Base-by-base conservation (phyloP, 108 stramenopile species). In the Epithemia pelagica region DNA sequence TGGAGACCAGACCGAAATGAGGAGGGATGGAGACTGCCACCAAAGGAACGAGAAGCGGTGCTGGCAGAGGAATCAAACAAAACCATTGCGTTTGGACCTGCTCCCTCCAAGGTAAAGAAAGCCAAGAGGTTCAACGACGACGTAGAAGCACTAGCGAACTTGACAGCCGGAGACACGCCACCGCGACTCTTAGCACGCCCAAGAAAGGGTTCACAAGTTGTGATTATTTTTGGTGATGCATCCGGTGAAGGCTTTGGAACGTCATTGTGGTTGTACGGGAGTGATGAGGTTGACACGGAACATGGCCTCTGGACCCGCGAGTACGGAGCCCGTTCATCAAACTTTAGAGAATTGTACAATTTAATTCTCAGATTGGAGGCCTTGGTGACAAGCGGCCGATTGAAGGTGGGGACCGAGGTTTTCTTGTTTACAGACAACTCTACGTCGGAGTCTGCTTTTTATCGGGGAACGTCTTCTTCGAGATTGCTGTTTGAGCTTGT, bases 351-450 rank as follows among this genome's bases (percentile, higher is more conserved):
- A 65, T 28, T 32, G 69, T 7, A 26, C 27, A 70, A 82, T 54
- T 61, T 65, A 21, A 64, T 65, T 21, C 66, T 68, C 0, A 52
- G 33, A 10, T n/a, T 68, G 1, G 67, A 72, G 62, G 30, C 27
- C 15, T 23, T 63, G 25, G 62, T 2, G 51, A 33, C 30, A 2
- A 52, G 33, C 8, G 33, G 61, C 0, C 28, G 31, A 5, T 3
- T 25, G 0, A 25, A 74, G 24, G 25, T 26, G 0, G 81, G 60
- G 7, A n/a, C 3, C 29, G 78, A 77, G 54, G 8, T 83, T 18
- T 77, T 67, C 25, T 24, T 74, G 18, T 61, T 74, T 27, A 83
- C 78, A 0, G 78, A 79, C 76, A 83, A 83, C 58, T 33, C 30
- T 1, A 57, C 32, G 0, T n/a, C n/a, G n/a, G n/a, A n/a, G n/a